Percentiles rank a stretch among this genome's conserved stretches.
Conservation (phyloP, 108 stramenopile species). For the Mayamaea pseudoterrestris region DNA sequence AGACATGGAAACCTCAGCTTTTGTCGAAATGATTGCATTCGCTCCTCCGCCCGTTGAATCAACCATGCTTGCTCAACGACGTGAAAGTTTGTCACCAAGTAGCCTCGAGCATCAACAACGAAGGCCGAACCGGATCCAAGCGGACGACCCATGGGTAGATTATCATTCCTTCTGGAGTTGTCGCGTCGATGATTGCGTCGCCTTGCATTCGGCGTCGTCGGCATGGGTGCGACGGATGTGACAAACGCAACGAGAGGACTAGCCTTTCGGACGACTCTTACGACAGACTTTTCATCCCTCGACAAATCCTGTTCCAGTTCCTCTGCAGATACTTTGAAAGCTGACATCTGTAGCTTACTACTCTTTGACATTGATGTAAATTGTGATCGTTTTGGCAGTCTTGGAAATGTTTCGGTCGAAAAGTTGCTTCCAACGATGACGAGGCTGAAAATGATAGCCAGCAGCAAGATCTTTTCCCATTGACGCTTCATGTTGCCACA, state of each 20-base stretch:
- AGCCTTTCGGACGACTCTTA: constrained; percentile 41
- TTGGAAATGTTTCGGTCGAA: too few species aligned
- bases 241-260: constrained; percentile 63
- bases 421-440: too few species aligned
- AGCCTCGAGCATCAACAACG: constrained; percentile 52
- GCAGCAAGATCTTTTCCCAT: too few species aligned
- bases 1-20: neutral
- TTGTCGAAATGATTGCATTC: constrained; percentile 1
- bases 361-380: too few species aligned
- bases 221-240: constrained; percentile 34
- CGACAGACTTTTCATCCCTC: constrained; percentile 35
- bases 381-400: too few species aligned
- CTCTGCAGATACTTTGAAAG: constrained; percentile 15
- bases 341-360: neutral
- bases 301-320: constrained; percentile 43
- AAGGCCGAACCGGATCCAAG: constrained; percentile 69
- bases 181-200: constrained; percentile 1
- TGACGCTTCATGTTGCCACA: too few species aligned
- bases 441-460: too few species aligned
- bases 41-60: constrained; percentile 6
- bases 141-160: constrained; percentile 12
- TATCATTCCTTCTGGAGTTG: neutral
- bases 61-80: constrained; percentile 64
- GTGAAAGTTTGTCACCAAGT: constrained; percentile 86
- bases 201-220: neutral